Conservation (phyloP, 768 basidiomycete genomes). For the Rubroboletus pulcherrimus region DNA sequence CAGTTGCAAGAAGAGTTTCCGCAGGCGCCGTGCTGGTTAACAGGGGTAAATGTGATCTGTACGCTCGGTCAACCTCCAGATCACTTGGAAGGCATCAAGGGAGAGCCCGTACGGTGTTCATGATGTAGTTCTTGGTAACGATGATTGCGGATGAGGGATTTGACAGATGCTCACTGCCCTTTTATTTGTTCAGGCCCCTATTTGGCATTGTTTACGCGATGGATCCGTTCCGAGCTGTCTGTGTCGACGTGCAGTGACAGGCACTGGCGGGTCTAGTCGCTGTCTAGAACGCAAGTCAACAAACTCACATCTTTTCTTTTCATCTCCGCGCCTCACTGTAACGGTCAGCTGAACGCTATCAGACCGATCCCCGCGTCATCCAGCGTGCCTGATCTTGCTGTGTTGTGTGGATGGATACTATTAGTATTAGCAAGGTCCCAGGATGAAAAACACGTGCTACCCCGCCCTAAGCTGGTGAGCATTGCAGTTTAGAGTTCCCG, state of each 20-base stretch:
- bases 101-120: constrained; percentile 2
- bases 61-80: not conserved
- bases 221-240: not conserved
- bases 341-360: not conserved
- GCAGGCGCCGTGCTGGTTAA: constrained; percentile 5
- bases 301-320: not conserved
- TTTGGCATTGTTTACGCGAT: not conserved
- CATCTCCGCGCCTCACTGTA: not conserved
- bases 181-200: not conserved
- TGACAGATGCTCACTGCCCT: too few relatives aligned
- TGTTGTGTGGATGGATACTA: too few relatives aligned
- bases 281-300: not conserved
- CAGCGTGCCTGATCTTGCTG: too few relatives aligned
- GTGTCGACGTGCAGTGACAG: not conserved
- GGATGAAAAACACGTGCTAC: too few relatives aligned
- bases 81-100: not conserved
- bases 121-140: not conserved
- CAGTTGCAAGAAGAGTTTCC: not conserved
- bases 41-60: constrained; percentile 1
- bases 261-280: not conserved
- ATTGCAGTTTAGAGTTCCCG: too few relatives aligned
- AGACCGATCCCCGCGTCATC: too few relatives aligned
- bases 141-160: not conserved
- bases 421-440: too few relatives aligned
- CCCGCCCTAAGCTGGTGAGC: too few relatives aligned